phyloP scores from a whole-genome alignment of 2,329 filamentous ascomycete species.

The Diaporthe sp. region DNA sequence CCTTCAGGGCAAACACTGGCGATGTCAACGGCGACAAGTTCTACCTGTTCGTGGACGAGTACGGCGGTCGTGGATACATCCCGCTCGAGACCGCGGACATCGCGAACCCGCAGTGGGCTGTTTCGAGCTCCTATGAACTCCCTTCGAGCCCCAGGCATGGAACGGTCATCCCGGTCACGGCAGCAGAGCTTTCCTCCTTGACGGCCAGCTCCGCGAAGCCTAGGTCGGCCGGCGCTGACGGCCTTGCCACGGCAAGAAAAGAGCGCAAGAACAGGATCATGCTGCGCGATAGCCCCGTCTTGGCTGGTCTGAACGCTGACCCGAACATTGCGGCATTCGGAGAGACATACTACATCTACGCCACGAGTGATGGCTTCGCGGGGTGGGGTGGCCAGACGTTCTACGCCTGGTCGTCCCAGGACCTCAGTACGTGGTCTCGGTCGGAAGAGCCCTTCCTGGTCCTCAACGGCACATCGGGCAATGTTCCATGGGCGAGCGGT shows the following conservation, averaged over 20 bases:
- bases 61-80: conserved; percentile 64
- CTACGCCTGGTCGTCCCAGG: conserved; percentile 60
- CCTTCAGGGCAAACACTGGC: conserved; percentile 63
- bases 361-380: conserved; percentile 59
- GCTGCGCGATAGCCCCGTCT: conserved; percentile 49
- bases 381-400: conserved; percentile 61
- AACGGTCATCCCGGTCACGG: conserved; percentile 66
- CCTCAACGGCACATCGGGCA: conserved; percentile 59
- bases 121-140: conserved; percentile 60
- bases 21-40: conserved; percentile 66
- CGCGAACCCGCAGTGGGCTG: conserved; percentile 61
- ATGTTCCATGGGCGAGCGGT: conserved; percentile 75
- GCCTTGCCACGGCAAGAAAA: neutral
- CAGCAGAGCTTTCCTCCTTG: conserved; percentile 56
- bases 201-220: conserved; percentile 39
- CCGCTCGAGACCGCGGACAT: conserved; percentile 66
- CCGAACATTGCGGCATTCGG: conserved; percentile 61
- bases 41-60: conserved; percentile 70
- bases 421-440: conserved; percentile 56
- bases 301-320: conserved; percentile 58
- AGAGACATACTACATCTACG: conserved; percentile 61
- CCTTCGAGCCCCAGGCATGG: conserved; percentile 66
- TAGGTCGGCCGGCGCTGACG: neutral
- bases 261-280: conserved; percentile 6
- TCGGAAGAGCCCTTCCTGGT: conserved; percentile 57